Evolutionary conservation across 2,329 filamentous ascomycete genomes (phyloP), one percentile per base, ranked within the genome.

Genomic region (Cercospora nicotianae): DNA sequence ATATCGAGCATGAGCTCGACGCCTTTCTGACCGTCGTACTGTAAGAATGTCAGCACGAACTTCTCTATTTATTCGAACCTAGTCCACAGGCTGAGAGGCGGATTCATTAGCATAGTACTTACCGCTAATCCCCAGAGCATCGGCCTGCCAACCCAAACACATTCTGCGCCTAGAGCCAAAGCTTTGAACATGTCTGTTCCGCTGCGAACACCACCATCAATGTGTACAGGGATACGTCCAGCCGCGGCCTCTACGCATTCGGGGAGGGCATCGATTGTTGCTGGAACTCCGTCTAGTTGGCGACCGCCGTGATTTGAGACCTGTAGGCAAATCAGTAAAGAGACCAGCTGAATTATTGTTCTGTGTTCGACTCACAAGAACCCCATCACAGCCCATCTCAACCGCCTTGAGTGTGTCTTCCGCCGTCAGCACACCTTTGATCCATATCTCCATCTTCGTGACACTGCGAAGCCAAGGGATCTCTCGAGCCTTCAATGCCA

Each of bases 171-270:
- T 3, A 87, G 74, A 3, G 83, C 82, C 5, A 86, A 75, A 1
- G 86, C 86, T 73, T 88, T 88, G 77, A 88, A 84, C 7, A 87
- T 81, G 73, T 88, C 86, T 0, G 81, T 84, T 0, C 85, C 86
- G 16, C 83, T 82, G 36, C 86, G 75, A 33, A 88, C 83, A 0
- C 87, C 86, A 12, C 82, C 84, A 72, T 91, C 89, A n/a, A 90
- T 84, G 55, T 90, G 82, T 18, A 91, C 81, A 0, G 85, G 83
- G 13, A 89, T 79, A 62, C 82, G 83, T n/a, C 83, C 82, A 1
- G 75, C 70, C 1, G 79, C 79, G 2, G 78, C 79, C 12, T 73
- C 73, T 1, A 77, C 80, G 60, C 79, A 81, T 64, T 81, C 79
- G 1, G 76, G 76, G 3, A 83, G 72, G 3, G 77, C 82, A 65